Conservation (phyloP, 805 yeast genomes). For the Saccharomyces eubayanus region DNA sequence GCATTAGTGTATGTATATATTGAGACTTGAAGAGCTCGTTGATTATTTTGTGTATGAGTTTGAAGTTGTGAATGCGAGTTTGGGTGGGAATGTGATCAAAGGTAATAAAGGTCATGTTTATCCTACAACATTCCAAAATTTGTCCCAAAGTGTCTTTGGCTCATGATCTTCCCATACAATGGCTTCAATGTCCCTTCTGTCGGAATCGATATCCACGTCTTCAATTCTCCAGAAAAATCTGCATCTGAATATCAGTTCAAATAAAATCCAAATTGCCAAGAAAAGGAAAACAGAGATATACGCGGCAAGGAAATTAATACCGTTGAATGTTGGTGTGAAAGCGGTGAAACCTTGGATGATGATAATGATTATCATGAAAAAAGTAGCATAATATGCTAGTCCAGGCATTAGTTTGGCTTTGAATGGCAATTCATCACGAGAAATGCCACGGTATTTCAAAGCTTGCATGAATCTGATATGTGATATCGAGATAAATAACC, state of each 20-base stretch:
- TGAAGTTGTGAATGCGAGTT: not conserved
- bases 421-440: slow-evolving; percentile 64
- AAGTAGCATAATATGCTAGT: slow-evolving; percentile 54
- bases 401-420: slow-evolving; percentile 66
- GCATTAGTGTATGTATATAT: not conserved
- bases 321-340: slow-evolving; percentile 46
- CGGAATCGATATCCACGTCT: slow-evolving; percentile 63
- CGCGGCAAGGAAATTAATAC: slow-evolving; percentile 54
- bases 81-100: not conserved
- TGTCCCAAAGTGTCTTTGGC: slow-evolving; percentile 44
- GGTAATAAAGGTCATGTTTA: slow-evolving; percentile 7
- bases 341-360: slow-evolving; percentile 66
- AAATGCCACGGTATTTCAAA: slow-evolving; percentile 51
- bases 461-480: slow-evolving; percentile 67
- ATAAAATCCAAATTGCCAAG: slow-evolving; percentile 44
- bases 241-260: slow-evolving; percentile 45
- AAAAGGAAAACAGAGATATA: slow-evolving; percentile 63
- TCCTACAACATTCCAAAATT: slow-evolving; percentile 42
- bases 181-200: slow-evolving; percentile 55
- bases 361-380: slow-evolving; percentile 46
- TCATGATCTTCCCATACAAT: slow-evolving; percentile 49
- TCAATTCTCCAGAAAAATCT: slow-evolving; percentile 41
- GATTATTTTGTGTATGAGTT: not conserved
- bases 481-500: slow-evolving; percentile 57
- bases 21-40: not conserved